These are phyloP conservation scores for Yamadazyma trypodendri DNA, from an alignment of 1,139 yeast genomes.

Conservation along the genomic window DNA sequence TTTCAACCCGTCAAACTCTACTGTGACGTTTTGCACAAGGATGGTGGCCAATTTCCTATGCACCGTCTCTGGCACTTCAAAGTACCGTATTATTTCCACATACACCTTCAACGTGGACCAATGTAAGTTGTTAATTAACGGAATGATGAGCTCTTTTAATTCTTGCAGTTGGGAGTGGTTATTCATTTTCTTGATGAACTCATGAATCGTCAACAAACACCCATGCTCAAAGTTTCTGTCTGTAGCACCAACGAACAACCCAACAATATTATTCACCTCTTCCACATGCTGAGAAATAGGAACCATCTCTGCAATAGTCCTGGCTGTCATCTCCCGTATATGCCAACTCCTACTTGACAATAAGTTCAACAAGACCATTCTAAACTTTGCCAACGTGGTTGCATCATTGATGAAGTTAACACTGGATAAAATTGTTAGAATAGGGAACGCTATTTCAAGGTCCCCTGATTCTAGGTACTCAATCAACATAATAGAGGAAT, in stretches of 20 bases:
- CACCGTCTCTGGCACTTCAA: neutral
- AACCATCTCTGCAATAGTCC: slow-evolving; percentile 51
- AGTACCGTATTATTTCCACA: slow-evolving; percentile 8
- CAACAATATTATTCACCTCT: neutral
- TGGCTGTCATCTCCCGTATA: slow-evolving; percentile 81
- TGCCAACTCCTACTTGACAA: slow-evolving; percentile 67
- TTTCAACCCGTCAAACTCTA: slow-evolving; percentile 11
- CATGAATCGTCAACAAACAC: slow-evolving; percentile 27
- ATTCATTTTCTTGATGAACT: slow-evolving; percentile 3
- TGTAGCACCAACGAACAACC: neutral
- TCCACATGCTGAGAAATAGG: neutral
- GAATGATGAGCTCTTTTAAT: neutral
- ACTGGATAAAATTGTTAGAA: slow-evolving; percentile 67
- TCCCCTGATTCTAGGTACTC: slow-evolving; percentile 35
- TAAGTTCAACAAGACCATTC: slow-evolving; percentile 44
- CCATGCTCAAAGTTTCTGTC: slow-evolving; percentile 56
- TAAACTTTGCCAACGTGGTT: slow-evolving; percentile 48
- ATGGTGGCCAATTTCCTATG: slow-evolving; percentile 3
- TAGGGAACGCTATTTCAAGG: slow-evolving; percentile 68
- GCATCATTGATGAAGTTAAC: slow-evolving; percentile 59
- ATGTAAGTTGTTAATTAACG: slow-evolving; percentile 3
- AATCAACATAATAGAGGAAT: slow-evolving; percentile 51
- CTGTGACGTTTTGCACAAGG: slow-evolving; percentile 5
- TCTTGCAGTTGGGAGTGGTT: neutral
- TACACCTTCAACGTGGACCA: slow-evolving; percentile 13